Conservation (phyloP, 1,284 basidiomycete species). For the Moesziomyces sp. region DNA sequence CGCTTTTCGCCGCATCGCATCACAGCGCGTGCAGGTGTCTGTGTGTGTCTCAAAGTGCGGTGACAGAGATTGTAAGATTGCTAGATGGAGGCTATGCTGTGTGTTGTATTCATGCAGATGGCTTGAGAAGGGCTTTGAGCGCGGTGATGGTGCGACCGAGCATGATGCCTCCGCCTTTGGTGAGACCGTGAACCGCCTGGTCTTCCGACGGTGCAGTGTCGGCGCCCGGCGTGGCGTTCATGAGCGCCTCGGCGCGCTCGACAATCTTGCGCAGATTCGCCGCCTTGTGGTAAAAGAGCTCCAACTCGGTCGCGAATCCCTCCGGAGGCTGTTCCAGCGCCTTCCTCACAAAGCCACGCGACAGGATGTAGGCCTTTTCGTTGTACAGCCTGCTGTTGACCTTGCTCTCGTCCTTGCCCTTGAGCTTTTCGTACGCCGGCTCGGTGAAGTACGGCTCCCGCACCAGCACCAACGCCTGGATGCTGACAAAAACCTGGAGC, state of each 20-base stretch:
- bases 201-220: conserved; percentile 48
- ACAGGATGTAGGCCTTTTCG: conserved; percentile 91
- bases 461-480: conserved; percentile 90
- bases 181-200: conserved; percentile 61
- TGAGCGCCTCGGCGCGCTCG: conserved; percentile 17
- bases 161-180: conserved; percentile 48
- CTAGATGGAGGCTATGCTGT: too few relatives aligned
- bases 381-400: conserved; percentile 80
- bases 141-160: conserved; percentile 24
- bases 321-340: conserved; percentile 81
- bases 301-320: conserved; percentile 79
- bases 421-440: conserved; percentile 44
- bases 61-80: too few relatives aligned
- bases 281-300: conserved; percentile 74
- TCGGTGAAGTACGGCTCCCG: conserved; percentile 78
- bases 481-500: conserved; percentile 90
- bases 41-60: too few relatives aligned
- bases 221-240: not conserved
- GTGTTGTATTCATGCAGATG: too few relatives aligned
- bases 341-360: conserved; percentile 84
- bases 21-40: not conserved
- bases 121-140: not conserved
- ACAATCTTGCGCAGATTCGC: conserved; percentile 31
- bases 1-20: not conserved
- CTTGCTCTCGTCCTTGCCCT: conserved; percentile 82